Conservation (phyloP, 2,329 filamentous ascomycete species). For the Drechmeria coniospora region DNA sequence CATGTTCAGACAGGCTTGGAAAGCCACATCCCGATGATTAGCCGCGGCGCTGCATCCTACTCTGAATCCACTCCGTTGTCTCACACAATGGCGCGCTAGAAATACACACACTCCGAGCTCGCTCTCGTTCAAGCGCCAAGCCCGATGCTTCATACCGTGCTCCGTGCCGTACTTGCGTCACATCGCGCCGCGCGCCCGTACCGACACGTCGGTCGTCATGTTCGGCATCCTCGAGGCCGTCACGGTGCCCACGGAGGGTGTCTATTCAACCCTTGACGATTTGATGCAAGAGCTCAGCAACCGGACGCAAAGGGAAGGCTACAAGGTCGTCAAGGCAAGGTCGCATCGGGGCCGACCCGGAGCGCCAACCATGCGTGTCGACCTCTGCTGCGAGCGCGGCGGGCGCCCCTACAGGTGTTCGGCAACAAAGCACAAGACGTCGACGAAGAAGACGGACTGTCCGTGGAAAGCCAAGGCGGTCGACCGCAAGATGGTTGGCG, state of each 20-base stretch:
- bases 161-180: too few relatives aligned
- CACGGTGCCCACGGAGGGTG: constrained; percentile 18
- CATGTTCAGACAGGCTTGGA: too few relatives aligned
- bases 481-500: constrained; percentile 25
- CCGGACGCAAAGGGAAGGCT: constrained; percentile 27
- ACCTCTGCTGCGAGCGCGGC: constrained; percentile 29
- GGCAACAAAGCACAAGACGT: constrained; percentile 29
- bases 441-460: constrained; percentile 29
- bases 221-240: constrained; percentile 28
- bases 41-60: too few relatives aligned
- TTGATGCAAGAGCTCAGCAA: constrained; percentile 24
- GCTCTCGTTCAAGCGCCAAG: constrained; percentile 3
- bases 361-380: constrained; percentile 26
- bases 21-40: too few relatives aligned
- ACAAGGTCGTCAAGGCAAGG: constrained; percentile 29
- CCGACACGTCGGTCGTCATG: constrained; percentile 15
- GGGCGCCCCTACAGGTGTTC: constrained; percentile 27
- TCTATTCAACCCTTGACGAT: constrained; percentile 25
- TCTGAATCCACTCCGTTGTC: too few relatives aligned
- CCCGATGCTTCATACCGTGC: too few relatives aligned
- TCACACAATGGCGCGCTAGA: too few relatives aligned
- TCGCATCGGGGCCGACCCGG: constrained; percentile 26
- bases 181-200: too few relatives aligned
- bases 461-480: constrained; percentile 31
- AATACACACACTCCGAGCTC: constrained; percentile 6